phyloP scores from a whole-genome alignment of 495 filamentous ascomycete species.

The Penicillium taxi region DNA sequence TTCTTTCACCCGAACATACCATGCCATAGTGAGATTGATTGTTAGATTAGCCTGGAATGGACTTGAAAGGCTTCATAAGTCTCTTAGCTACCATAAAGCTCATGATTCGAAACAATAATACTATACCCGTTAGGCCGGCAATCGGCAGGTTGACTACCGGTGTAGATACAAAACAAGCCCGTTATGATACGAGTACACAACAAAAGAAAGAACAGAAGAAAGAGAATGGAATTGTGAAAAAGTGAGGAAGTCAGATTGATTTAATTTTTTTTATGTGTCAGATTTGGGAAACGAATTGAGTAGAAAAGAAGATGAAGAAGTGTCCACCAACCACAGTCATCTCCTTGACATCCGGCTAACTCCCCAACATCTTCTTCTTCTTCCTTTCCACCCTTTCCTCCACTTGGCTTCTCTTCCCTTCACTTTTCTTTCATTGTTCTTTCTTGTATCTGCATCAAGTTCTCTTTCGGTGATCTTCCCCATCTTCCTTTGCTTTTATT shows the following conservation, averaged over 20 bases:
- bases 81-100: too few species aligned
- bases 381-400: constrained; percentile 21
- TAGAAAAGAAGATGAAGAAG: constrained; percentile 11
- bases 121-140: too few species aligned
- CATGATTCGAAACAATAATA: too few species aligned
- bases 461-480: constrained; percentile 5
- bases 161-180: too few species aligned
- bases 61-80: too few species aligned
- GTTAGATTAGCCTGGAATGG: too few species aligned
- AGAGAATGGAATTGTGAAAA: constrained; percentile 1
- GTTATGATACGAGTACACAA: too few species aligned
- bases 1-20: constrained; percentile 10
- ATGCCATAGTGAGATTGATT: too few species aligned
- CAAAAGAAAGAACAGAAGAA: too few species aligned
- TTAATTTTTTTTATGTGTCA: neutral
- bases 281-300: constrained; percentile 18
- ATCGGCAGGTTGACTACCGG: too few species aligned
- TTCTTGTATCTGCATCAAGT: constrained; percentile 3
- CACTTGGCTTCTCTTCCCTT: constrained; percentile 17
- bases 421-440: constrained; percentile 27
- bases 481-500: constrained; percentile 11
- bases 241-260: neutral
- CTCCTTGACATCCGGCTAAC: constrained; percentile 21
- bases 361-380: constrained; percentile 18
- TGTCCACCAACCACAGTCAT: constrained; percentile 23